phyloP scores from a whole-genome alignment of 2,329 filamentous ascomycete species.

The Colletotrichum sp. region DNA sequence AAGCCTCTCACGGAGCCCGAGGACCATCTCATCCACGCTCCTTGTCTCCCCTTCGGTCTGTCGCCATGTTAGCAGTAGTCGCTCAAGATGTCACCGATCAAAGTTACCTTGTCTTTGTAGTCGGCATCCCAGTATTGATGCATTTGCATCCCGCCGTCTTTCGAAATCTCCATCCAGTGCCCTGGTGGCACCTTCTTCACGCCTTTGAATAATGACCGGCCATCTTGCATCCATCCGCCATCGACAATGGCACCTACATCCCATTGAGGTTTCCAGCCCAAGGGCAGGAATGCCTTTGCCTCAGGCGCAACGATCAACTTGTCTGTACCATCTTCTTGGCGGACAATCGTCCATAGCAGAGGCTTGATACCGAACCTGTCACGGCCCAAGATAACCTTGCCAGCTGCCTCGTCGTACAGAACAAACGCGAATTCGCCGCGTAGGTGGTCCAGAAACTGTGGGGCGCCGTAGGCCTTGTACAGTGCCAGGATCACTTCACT shows the following conservation, averaged over 20 bases:
- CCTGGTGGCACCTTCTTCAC: slow-evolving; percentile 50
- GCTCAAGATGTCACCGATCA: fast-evolving
- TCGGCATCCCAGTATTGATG: slow-evolving; percentile 58
- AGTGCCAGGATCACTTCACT: slow-evolving; percentile 58
- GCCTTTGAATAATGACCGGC: slow-evolving; percentile 53
- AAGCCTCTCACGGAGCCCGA: slow-evolving; percentile 51
- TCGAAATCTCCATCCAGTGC: slow-evolving; percentile 44
- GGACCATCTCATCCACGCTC: slow-evolving; percentile 54
- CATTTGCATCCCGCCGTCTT: slow-evolving; percentile 37
- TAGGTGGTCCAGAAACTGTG: slow-evolving; percentile 40
- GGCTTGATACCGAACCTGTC: slow-evolving; percentile 65
- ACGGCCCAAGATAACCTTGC: slow-evolving; percentile 49
- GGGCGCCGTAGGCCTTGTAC: slow-evolving; percentile 51
- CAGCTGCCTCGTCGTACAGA: slow-evolving; percentile 47
- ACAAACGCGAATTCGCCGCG: slow-evolving; percentile 60
- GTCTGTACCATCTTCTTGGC: slow-evolving; percentile 7
- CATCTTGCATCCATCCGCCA: slow-evolving; percentile 48
- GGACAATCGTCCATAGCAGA: slow-evolving; percentile 49
- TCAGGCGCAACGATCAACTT: slow-evolving; percentile 55
- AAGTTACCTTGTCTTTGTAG: slow-evolving; percentile 54
- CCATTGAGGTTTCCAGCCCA: slow-evolving; percentile 59
- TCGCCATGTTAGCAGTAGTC: not conserved
- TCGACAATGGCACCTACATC: slow-evolving; percentile 50
- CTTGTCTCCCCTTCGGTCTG: slow-evolving; percentile 41
- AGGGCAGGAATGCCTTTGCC: slow-evolving; percentile 55